These are phyloP conservation scores for Colletotrichum horii DNA, from an alignment of 2,329 filamentous ascomycete species.

Conservation along the genomic window DNA sequence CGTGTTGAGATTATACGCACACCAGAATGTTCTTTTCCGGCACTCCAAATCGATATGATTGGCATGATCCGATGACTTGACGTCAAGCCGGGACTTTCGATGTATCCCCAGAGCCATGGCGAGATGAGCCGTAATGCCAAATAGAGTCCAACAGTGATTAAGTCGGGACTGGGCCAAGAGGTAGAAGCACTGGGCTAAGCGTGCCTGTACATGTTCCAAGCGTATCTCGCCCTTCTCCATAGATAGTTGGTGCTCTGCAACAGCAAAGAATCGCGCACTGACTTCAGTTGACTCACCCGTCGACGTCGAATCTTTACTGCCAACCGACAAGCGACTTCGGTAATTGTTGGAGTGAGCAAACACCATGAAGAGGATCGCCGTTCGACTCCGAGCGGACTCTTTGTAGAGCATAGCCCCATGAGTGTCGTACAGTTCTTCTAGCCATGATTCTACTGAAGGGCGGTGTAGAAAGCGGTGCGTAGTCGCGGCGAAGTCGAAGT, in stretches of 20 bases:
- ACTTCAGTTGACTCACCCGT: slow-evolving; percentile 14
- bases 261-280: slow-evolving; percentile 34
- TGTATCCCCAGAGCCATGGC: slow-evolving; percentile 34
- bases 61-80: background rate
- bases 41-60: slow-evolving; percentile 40
- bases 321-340: slow-evolving; percentile 24
- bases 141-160: slow-evolving; percentile 51
- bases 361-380: slow-evolving; percentile 55
- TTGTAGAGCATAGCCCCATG: slow-evolving; percentile 30
- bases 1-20: slow-evolving; percentile 66
- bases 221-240: slow-evolving; percentile 41
- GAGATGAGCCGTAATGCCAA: slow-evolving; percentile 45
- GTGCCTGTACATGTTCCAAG: slow-evolving; percentile 44
- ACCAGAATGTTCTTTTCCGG: slow-evolving; percentile 62
- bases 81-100: background rate
- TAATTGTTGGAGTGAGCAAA: slow-evolving; percentile 54
- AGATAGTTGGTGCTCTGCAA: slow-evolving; percentile 40
- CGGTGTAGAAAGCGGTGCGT: slow-evolving; percentile 61
- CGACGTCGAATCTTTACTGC: slow-evolving; percentile 20
- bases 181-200: slow-evolving; percentile 46
- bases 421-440: slow-evolving; percentile 44
- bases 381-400: slow-evolving; percentile 28
- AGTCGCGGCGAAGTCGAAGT: slow-evolving; percentile 62
- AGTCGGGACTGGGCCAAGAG: slow-evolving; percentile 47
- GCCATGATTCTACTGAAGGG: slow-evolving; percentile 52